Conservation (phyloP, 2,329 filamentous ascomycete species). For the Aspergillus aculeatus region DNA sequence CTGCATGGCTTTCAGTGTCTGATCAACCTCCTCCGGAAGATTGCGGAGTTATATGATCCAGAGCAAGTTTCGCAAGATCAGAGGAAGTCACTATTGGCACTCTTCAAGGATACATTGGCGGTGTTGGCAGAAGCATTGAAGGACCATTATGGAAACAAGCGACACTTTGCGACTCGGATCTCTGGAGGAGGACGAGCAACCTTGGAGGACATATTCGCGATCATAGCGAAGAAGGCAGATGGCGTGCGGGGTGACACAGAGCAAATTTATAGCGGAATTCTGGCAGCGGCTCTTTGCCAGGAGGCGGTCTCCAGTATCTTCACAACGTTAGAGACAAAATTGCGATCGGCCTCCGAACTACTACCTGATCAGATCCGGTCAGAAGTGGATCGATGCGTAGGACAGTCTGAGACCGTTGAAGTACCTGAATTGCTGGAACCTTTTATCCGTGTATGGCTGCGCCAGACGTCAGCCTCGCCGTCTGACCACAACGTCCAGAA, state of each 20-base stretch:
- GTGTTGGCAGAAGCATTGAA: conserved; percentile 73
- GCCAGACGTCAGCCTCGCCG: conserved; percentile 56
- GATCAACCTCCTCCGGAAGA: conserved; percentile 65
- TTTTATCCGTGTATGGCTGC: conserved; percentile 53
- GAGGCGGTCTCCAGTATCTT: conserved; percentile 71
- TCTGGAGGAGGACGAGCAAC: conserved; percentile 76
- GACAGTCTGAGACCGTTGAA: conserved; percentile 44
- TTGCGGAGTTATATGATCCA: conserved; percentile 71
- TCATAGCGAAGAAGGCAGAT: conserved; percentile 60
- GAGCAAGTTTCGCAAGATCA: conserved; percentile 59
- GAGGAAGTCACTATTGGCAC: conserved; percentile 66
- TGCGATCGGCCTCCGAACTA: conserved; percentile 15
- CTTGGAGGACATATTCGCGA: conserved; percentile 68
- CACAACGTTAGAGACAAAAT: conserved; percentile 37
- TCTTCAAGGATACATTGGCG: conserved; percentile 57
- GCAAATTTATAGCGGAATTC: conserved; percentile 77
- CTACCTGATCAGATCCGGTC: conserved; percentile 26
- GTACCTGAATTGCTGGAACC: conserved; percentile 40
- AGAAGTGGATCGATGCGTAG: conserved; percentile 38
- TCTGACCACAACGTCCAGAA: conserved; percentile 31
- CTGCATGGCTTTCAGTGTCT: conserved; percentile 75
- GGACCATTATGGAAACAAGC: conserved; percentile 78
- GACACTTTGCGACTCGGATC: conserved; percentile 78
- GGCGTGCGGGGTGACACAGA: conserved; percentile 57
- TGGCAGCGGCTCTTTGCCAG: conserved; percentile 78